phyloP scores from a whole-genome alignment of 805 yeast genomes.

The Wickerhamiella kazuoi region DNA sequence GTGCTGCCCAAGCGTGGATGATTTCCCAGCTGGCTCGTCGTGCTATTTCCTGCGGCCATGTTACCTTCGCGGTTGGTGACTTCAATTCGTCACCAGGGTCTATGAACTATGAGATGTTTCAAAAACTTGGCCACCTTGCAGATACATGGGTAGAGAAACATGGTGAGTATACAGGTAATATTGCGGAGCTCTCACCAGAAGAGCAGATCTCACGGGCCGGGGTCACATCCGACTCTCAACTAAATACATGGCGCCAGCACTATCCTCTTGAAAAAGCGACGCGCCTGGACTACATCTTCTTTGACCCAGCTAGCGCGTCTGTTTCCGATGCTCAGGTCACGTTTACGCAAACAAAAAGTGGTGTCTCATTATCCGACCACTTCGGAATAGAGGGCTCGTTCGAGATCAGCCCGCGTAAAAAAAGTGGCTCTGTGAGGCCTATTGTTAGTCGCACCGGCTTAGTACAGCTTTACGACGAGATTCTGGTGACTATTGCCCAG shows the following conservation, averaged over 20 bases:
- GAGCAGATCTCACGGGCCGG: conserved; percentile 62
- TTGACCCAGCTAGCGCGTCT: conserved; percentile 36
- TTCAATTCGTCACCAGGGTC: conserved; percentile 79
- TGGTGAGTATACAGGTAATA: conserved; percentile 27
- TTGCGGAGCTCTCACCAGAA: conserved; percentile 32
- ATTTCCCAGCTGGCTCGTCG: conserved; percentile 47
- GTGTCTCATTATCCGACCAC: conserved; percentile 72
- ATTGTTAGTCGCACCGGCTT: conserved; percentile 1
- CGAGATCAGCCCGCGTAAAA: conserved; percentile 1
- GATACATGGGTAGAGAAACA: conserved; percentile 72
- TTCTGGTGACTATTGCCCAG: conserved; percentile 28
- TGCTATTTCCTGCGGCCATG: conserved; percentile 56
- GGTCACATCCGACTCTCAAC: conserved; percentile 70
- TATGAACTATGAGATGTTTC: conserved; percentile 58
- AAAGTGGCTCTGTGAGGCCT: background rate
- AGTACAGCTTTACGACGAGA: conserved; percentile 28
- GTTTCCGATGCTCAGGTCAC: conserved; percentile 50
- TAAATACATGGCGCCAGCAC: conserved; percentile 70
- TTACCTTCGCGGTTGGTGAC: conserved; percentile 83
- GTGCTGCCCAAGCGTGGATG: conserved; percentile 96
- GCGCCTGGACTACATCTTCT: conserved; percentile 75
- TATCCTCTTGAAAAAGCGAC: conserved; percentile 51
- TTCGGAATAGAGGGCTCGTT: conserved; percentile 39
- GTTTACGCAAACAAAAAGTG: conserved; percentile 53
- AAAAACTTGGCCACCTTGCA: conserved; percentile 43